Base-by-base conservation (phyloP, 306 rosid species). In the Datisca glomerata region DNA sequence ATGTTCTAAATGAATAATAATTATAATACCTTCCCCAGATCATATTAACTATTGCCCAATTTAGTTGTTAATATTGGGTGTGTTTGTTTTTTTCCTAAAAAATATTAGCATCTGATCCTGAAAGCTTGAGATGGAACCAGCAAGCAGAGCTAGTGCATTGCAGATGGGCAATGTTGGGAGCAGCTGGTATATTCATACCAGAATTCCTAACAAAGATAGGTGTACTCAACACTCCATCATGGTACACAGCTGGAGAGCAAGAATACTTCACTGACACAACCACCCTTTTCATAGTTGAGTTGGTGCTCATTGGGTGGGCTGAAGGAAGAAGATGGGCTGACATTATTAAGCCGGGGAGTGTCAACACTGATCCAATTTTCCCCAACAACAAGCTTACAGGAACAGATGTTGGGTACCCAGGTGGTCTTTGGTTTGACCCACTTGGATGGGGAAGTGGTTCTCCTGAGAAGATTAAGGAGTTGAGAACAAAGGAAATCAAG, bases 371-470 rank as follows among this genome's bases (percentile, higher is more conserved):
- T 47, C 89, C 89, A 0, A 79, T 79, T 51, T 79, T 79, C 74
- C 83, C 89, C 38, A 79, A 74, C 80, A 74, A 79, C 80, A 79
- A 79, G 72, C 83, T 79, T 36, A 79, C 89, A 0, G 89, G 89
- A 15, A 74, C 83, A 0, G 89, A 79, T 18, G 89, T 79, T 2
- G 89, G 89, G 5, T 79, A 79, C 64, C 89, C 89, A 0, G 89
- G 83, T 0, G 89, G 89, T 17, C 69, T 74, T 7, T 79, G 89
- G 89, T 79, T 79, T 8, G 89, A 79, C 47, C 89, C 89, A 2
- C 64, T 79, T 11, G 83, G 83, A 1, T 79, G 83, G 83, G 89
- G 89, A 24, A 46, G 45, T n/a, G 89, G 89, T 8, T 79, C 89
- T 1, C 89, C 89, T 0, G 79, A 79, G 43, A 79, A 79, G 60